A percentile compares a stretch with the other conserved stretches of the same genome.
phyloP scores from a whole-genome alignment of 1,284 basidiomycete genomes.

The Fereydounia khargensis region DNA sequence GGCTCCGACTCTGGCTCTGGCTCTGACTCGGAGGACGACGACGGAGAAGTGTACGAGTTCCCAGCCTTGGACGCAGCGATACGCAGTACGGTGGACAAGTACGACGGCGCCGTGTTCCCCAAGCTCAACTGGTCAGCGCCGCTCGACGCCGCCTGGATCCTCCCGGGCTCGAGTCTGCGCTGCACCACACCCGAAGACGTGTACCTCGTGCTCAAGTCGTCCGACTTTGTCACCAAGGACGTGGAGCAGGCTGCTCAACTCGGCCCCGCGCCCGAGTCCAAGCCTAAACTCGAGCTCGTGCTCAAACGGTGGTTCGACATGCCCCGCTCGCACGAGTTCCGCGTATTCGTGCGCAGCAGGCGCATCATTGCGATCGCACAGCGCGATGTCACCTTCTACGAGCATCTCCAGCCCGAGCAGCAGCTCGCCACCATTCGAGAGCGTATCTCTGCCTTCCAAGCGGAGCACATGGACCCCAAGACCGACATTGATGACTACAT shows the following conservation, averaged over 20 bases:
- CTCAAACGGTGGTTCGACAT: slow-evolving; percentile 87
- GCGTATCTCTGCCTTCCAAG: slow-evolving; percentile 69
- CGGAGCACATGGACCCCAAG: slow-evolving; percentile 38
- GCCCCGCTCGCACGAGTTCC: slow-evolving; percentile 65
- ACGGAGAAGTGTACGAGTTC: slow-evolving; percentile 34
- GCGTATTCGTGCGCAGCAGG: slow-evolving; percentile 30
- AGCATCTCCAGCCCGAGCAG: slow-evolving; percentile 65
- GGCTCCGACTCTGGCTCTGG: slow-evolving; percentile 62
- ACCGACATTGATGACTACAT: slow-evolving; percentile 60
- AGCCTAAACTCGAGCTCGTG: slow-evolving; percentile 65
- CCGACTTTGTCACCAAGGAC: slow-evolving; percentile 84
- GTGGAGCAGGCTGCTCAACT: slow-evolving; percentile 61
- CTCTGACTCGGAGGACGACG: slow-evolving; percentile 62
- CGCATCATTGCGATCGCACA: slow-evolving; percentile 71
- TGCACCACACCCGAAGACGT: slow-evolving; percentile 85
- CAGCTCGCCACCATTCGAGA: slow-evolving; percentile 65
- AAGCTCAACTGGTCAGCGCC: slow-evolving; percentile 63
- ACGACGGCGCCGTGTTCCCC: slow-evolving; percentile 79
- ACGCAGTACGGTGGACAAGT: slow-evolving; percentile 67
- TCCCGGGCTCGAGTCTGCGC: slow-evolving; percentile 80
- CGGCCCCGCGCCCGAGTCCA: too few species aligned
- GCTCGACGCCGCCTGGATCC: slow-evolving; percentile 81
- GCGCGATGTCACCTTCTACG: slow-evolving; percentile 76
- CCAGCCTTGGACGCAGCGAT: slow-evolving; percentile 71
- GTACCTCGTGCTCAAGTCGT: slow-evolving; percentile 87